Conservation (phyloP, 83 land plant species). For the Picea abies region DNA sequence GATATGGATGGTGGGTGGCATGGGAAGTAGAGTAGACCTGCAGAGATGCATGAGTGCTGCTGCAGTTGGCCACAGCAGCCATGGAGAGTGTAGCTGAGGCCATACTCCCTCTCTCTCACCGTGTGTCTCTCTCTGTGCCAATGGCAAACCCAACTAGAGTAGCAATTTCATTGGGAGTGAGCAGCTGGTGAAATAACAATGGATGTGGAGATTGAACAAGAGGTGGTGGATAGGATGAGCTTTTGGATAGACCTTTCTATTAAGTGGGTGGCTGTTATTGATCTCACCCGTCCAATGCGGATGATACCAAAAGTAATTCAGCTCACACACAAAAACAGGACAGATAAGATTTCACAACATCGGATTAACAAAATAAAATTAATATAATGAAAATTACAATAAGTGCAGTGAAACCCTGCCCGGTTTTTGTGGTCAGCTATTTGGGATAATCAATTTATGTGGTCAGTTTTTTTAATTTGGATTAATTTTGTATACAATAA, state of each 20-base stretch:
- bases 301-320: no score
- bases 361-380: no score
- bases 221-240: conserved; percentile 38
- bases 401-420: no score
- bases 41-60: conserved; percentile 26
- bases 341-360: no score
- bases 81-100: conserved; percentile 57
- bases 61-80: conserved; percentile 34
- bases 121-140: neutral
- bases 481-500: no score
- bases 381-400: no score
- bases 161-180: neutral
- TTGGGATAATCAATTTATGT: no score
- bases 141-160: neutral
- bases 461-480: no score
- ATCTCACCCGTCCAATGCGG: no score
- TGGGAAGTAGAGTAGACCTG: conserved; percentile 30
- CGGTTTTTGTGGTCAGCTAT: no score
- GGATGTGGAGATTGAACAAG: conserved; percentile 1
- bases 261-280: conserved; percentile 40
- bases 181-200: neutral
- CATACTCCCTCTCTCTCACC: conserved; percentile 20
- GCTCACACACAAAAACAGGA: no score
- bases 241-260: conserved; percentile 42
- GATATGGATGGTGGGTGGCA: neutral